These are phyloP conservation scores for Didymella pinodella DNA, from an alignment of 2,329 filamentous ascomycete species.

Conservation along the genomic window DNA sequence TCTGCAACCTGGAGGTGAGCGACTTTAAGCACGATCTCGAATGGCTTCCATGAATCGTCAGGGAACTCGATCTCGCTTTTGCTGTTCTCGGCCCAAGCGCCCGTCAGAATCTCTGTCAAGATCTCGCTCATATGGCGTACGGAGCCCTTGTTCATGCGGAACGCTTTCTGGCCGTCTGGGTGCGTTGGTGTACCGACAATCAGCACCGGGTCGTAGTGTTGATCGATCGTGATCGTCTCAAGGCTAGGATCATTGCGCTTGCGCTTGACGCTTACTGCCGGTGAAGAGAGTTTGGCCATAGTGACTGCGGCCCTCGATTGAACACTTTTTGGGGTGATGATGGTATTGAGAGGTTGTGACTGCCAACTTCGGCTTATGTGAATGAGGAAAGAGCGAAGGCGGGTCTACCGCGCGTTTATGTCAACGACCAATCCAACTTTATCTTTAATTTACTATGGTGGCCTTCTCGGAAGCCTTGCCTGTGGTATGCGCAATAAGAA, in stretches of 20 bases:
- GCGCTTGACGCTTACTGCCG: background rate
- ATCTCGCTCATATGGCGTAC: background rate
- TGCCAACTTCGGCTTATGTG: background rate
- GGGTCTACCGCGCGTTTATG: background rate
- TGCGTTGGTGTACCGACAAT: background rate
- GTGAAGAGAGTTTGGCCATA: background rate
- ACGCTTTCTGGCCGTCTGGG: background rate
- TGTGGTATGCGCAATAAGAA: too few relatives aligned
- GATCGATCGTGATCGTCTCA: background rate
- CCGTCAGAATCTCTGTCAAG: background rate
- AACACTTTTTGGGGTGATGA: background rate
- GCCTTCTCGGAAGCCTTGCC: too few relatives aligned
- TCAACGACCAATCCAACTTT: background rate
- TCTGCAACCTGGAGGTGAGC: background rate
- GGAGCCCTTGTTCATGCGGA: background rate
- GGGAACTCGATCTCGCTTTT: background rate
- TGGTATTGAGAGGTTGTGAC: background rate
- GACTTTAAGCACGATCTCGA: background rate
- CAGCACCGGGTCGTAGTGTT: background rate
- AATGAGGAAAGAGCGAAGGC: background rate
- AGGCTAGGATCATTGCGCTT: background rate
- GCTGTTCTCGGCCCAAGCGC: background rate
- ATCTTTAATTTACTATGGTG: background rate
- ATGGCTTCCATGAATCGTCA: background rate
- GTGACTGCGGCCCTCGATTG: background rate